Evolutionary conservation across 2,329 filamentous ascomycete genomes (phyloP), one percentile per base, ranked within the genome.

Genomic region (Fusarium decemcellulare): DNA sequence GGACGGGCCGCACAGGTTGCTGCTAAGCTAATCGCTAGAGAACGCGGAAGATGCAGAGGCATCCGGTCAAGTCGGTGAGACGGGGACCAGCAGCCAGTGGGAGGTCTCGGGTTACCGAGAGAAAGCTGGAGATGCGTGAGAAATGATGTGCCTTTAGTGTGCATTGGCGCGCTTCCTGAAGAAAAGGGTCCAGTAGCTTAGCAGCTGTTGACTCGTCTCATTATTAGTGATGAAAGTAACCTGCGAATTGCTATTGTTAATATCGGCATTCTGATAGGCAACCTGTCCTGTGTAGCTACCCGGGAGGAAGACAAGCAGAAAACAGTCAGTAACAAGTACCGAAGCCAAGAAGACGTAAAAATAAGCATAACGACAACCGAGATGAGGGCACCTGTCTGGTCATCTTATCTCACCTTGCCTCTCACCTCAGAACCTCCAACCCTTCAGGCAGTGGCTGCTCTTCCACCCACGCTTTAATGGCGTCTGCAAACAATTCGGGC

Each of bases 401-500:
- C 23, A 23, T 23, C 23, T 23, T 23, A 23, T 23, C 23, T 36
- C 7, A 11, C 8, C 15, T 12, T 1, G 6, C 8, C 16, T 36
- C 11, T 68, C 30, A 72, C 46, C 34, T 55, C 39, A 74, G 51
- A 29, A 67, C 30, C 61, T 76, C 74, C 44, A 77, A 67, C 7
- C 58, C 74, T 8, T 58, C 54, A 8, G 79, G 79, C 53, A 82
- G 52, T 27, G 59, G 52, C 27, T 54, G 52, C 18, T 66, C 67
- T 37, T 76, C 70, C 10, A 80, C 62, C 81, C 81, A 84, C 5
- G 79, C 78, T 62, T 69, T 73, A 11, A 83, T 71, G 2, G 73
- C 78, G 37, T 72, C 68, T 1, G 80, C 78, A 67, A 83, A 83
- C 8, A 83, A 50, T 43, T 77, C 65, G 2, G 81, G 82, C 34